Base-by-base conservation (phyloP, 169 alveolate genomes). In the Pseudocohnilembus persalinus region DNA sequence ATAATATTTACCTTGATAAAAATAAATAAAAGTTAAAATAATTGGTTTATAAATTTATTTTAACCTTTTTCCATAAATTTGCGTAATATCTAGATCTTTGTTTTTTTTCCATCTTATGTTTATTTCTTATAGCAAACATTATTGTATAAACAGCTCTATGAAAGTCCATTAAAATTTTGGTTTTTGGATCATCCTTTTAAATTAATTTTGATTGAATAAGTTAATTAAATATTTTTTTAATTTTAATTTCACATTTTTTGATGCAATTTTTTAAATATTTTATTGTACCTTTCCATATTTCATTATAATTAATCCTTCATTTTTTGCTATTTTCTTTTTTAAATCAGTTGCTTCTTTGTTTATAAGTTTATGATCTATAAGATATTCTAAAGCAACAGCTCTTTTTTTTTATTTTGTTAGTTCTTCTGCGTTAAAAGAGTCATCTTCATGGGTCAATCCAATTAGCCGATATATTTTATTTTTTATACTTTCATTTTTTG, bases 131-230 rank as follows among this genome's bases (percentile, higher is more conserved):
- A 0, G 84, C 84, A 79, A 79, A 79, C 29, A 79, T 79, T 20
- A 79, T 73, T 49, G 76, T 79, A 29, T 79, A 79, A 29, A 79
- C 84, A 79, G 84, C 84, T 49, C n/a, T 29, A 28, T 79, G 73
- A 63, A 68, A 79, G 29, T 79, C 29, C 28, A 73, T 29, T 28
- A 32, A 49, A 0, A 49, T 72, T 27, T 79, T 73, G 27, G 35
- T 63, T 79, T 79, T 49, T 49, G 34, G 34, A 29, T n/a, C 31
- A 49, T 77, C 82, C 33, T 27, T 33, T 0, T 77, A 27, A 77
- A 26, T 77, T 32, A 1, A 77, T 25, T 25, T 31, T 31, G 11
- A 27, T 32, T 26, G 0, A 1, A 29, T 31, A 1, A 27, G 0
- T 4, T 29, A 76, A 0, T 76, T 4, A 15, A 29, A 30, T 15